Conservation (phyloP, 1,139 yeast genomes). For the Debaryomyces psychrophilus region DNA sequence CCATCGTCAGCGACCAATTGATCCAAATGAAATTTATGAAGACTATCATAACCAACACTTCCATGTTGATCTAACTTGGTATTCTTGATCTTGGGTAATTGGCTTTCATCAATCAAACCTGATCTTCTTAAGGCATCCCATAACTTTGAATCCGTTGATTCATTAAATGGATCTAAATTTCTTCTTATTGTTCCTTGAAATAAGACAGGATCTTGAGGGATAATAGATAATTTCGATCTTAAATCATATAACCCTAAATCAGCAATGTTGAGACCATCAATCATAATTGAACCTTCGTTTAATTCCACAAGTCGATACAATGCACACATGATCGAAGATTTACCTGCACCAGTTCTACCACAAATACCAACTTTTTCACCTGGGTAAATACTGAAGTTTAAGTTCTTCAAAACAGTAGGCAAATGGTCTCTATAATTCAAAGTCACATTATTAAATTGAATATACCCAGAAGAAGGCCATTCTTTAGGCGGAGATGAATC, state of each 20-base stretch:
- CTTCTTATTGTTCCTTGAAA: constrained; percentile 44
- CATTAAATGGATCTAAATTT: constrained; percentile 47
- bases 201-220: constrained; percentile 51
- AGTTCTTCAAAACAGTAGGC: constrained; percentile 87
- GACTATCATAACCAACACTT: constrained; percentile 25
- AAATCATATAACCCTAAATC: constrained; percentile 34
- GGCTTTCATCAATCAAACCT: constrained; percentile 40
- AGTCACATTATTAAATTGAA: constrained; percentile 72
- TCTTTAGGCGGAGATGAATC: constrained; percentile 70
- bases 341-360: constrained; percentile 98
- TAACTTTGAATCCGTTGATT: constrained; percentile 38
- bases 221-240: constrained; percentile 41
- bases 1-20: constrained; percentile 58
- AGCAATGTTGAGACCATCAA: constrained; percentile 86
- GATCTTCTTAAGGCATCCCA: constrained; percentile 51
- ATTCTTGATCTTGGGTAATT: constrained; percentile 25
- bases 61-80: constrained; percentile 18
- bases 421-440: constrained; percentile 83
- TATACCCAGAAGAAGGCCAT: constrained; percentile 87
- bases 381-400: constrained; percentile 74
- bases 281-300: constrained; percentile 72
- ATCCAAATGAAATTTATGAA: constrained; percentile 54
- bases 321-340: constrained; percentile 92
- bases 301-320: constrained; percentile 89
- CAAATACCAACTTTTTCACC: constrained; percentile 90